A percentile compares a stretch with the other conserved stretches of the same genome.
Evolutionary conservation across 805 yeast genomes (phyloP).

Genomic region (Ogataea minuta): DNA sequence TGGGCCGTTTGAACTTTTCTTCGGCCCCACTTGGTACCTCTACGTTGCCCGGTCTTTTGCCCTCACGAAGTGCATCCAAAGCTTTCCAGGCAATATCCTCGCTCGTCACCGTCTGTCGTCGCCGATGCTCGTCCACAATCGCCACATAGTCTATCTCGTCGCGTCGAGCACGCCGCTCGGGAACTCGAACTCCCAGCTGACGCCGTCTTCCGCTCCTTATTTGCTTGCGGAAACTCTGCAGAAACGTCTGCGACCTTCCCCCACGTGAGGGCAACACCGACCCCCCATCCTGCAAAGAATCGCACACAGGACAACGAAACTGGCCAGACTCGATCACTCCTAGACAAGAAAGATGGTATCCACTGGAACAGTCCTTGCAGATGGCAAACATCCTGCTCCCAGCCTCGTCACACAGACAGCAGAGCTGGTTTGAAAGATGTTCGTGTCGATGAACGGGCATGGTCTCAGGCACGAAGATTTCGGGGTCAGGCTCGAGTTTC

Average conservation of each 20-base stretch:
- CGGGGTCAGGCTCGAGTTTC: constrained; percentile 20
- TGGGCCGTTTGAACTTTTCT: constrained; percentile 17
- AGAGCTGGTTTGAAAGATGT: constrained; percentile 26
- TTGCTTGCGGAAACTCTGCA: constrained; percentile 25
- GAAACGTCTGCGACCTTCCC: constrained; percentile 12
- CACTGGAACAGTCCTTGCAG: constrained; percentile 34
- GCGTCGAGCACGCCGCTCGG: constrained; percentile 11
- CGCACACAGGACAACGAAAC: constrained; percentile 38
- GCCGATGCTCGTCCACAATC: constrained; percentile 23
- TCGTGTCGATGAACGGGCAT: constrained; percentile 18
- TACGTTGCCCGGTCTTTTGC: constrained; percentile 5
- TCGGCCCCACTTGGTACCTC: constrained; percentile 1
- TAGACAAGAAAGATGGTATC: constrained; percentile 33
- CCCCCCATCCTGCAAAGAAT: constrained; percentile 28
- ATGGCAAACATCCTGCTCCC: constrained; percentile 26
- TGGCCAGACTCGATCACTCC: constrained; percentile 25
- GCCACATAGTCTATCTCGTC: constrained; percentile 15
- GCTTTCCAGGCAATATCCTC: constrained; percentile 29
- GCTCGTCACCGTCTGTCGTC: constrained; percentile 2
- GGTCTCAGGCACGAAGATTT: background rate
- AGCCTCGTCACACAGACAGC: constrained; percentile 34
- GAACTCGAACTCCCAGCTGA: constrained; percentile 21
- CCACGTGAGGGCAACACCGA: constrained; percentile 17
- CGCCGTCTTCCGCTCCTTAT: constrained; percentile 23
- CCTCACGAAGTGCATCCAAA: constrained; percentile 25